Conservation (phyloP, 345 rosid species). For the Gossypium rotundifolium region DNA sequence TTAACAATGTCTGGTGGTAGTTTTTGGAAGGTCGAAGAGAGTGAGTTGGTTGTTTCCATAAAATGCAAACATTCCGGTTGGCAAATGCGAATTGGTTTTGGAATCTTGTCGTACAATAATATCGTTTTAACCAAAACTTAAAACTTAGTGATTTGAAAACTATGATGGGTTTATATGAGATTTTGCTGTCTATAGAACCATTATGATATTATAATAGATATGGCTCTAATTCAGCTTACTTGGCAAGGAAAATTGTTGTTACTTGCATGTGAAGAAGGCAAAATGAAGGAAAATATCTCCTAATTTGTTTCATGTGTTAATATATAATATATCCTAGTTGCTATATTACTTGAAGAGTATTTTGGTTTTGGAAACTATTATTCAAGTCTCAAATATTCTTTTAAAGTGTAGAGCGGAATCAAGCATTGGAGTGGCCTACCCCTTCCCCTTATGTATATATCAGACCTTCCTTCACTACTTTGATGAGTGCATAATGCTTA, state of each 20-base stretch:
- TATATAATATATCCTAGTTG: neutral
- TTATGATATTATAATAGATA: neutral
- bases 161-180: neutral
- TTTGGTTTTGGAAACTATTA: neutral
- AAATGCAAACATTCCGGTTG: neutral
- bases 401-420: neutral
- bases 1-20: neutral
- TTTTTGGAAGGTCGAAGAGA: neutral
- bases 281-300: neutral
- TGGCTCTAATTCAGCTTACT: neutral
- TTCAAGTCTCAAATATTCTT: neutral
- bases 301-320: neutral
- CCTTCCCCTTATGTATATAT: neutral
- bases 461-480: neutral
- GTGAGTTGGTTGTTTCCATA: neutral
- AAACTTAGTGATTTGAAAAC: neutral
- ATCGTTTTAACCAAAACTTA: neutral
- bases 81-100: neutral
- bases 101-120: neutral
- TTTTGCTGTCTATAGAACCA: neutral
- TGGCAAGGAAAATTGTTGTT: neutral
- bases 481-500: slow-evolving; percentile 2
- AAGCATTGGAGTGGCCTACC: neutral
- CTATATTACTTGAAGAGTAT: neutral
- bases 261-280: neutral